A percentile compares a stretch with the other conserved stretches of the same genome.
Evolutionary conservation across 805 yeast species (phyloP).

Genomic region (Scheffersomyces coipomensis): DNA sequence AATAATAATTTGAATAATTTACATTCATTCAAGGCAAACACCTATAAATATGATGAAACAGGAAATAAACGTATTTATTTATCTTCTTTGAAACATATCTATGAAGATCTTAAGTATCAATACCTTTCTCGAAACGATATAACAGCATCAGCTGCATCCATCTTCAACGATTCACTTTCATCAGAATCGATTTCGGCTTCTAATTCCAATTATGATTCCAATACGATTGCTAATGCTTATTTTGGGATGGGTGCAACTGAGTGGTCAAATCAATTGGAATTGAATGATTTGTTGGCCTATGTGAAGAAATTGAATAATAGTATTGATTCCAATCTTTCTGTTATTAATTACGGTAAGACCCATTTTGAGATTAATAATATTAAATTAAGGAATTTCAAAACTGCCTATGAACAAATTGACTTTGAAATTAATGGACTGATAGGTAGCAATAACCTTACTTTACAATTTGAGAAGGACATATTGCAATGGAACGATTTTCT

Average conservation of each 20-base stretch:
- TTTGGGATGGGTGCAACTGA: slow-evolving; percentile 21
- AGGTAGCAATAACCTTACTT: no score
- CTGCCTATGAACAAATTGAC: slow-evolving; percentile 27
- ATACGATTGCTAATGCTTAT: slow-evolving; percentile 7
- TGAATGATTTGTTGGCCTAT: slow-evolving; percentile 28
- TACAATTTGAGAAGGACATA: slow-evolving; percentile 19
- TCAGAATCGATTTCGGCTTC: no score
- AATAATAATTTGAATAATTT: slow-evolving; percentile 1
- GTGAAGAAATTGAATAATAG: slow-evolving; percentile 20
- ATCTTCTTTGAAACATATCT: slow-evolving; percentile 52
- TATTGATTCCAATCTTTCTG: slow-evolving; percentile 1
- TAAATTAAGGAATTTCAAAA: slow-evolving; percentile 47
- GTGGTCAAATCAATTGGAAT: slow-evolving; percentile 31
- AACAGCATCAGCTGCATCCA: neutral
- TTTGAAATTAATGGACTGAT: slow-evolving; percentile 14
- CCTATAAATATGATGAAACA: slow-evolving; percentile 6
- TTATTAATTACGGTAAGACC: neutral
- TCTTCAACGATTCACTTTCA: neutral
- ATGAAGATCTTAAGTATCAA: slow-evolving; percentile 57
- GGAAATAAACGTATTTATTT: slow-evolving; percentile 26
- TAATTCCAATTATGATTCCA: slow-evolving; percentile 1
- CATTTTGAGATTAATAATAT: slow-evolving; percentile 64
- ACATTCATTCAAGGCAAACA: neutral
- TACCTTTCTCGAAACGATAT: slow-evolving; percentile 24
- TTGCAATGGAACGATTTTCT: slow-evolving; percentile 18